Percentiles rank a stretch among this genome's conserved stretches.
Conservation (phyloP, 23 red algal species). For the Gracilaria caudata region DNA sequence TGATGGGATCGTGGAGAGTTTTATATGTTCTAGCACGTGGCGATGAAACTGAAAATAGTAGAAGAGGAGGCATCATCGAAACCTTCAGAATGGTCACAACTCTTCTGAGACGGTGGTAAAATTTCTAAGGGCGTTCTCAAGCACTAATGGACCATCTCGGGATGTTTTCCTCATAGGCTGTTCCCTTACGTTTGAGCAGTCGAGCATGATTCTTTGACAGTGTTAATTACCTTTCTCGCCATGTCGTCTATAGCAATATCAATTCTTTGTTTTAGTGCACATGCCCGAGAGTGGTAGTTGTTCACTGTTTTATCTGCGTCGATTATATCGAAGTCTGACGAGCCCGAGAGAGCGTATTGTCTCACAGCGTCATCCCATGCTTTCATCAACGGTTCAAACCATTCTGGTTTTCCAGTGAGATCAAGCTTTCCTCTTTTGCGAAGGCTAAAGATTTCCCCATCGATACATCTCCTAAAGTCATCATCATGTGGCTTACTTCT, state of each 20-base stretch:
- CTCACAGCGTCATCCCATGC: constrained; percentile 64
- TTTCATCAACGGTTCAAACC: constrained; percentile 51
- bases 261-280: constrained; percentile 58
- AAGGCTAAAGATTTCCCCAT: constrained; percentile 67
- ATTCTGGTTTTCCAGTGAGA: constrained; percentile 47
- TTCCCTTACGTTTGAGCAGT: neutral
- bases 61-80: constrained; percentile 59
- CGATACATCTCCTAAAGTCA: constrained; percentile 57
- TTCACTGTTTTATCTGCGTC: constrained; percentile 39
- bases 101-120: constrained; percentile 78
- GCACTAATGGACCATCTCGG: neutral
- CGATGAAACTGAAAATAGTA: constrained; percentile 55
- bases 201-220: constrained; percentile 49
- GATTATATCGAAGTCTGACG: constrained; percentile 55
- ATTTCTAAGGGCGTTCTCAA: neutral
- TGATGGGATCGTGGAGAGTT: constrained; percentile 74
- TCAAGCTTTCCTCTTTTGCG: constrained; percentile 47
- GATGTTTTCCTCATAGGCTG: constrained; percentile 5
- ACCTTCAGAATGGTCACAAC: constrained; percentile 81
- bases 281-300: constrained; percentile 60
- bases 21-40: constrained; percentile 68
- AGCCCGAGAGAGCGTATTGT: constrained; percentile 53
- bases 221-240: constrained; percentile 40
- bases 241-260: constrained; percentile 55
- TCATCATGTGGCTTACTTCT: constrained; percentile 57